phyloP scores from a whole-genome alignment of 2,329 filamentous ascomycete genomes.

The Sporothrix curviconia region DNA sequence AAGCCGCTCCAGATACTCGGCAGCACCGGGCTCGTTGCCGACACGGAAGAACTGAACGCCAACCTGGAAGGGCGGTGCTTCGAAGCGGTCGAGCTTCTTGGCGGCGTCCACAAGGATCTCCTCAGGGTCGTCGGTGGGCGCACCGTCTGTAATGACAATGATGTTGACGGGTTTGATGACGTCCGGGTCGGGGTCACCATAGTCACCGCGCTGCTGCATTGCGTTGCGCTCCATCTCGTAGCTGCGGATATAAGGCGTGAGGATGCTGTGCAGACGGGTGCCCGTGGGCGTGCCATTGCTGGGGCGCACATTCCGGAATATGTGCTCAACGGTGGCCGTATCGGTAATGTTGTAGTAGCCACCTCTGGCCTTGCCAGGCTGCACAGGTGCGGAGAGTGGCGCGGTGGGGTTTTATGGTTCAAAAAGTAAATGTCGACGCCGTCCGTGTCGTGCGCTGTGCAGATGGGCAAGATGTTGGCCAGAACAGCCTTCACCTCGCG shows the following conservation, averaged over 20 bases:
- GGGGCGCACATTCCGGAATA: constrained; percentile 66
- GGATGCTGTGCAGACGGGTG: constrained; percentile 60
- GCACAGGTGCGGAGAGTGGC: too few relatives aligned
- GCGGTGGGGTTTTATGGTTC: constrained; percentile 63
- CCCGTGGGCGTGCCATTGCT: constrained; percentile 68
- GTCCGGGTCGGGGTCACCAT: constrained; percentile 30
- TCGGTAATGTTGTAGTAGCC: constrained; percentile 61
- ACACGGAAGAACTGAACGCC: constrained; percentile 97
- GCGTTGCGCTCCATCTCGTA: constrained; percentile 33
- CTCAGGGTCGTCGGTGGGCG: constrained; percentile 72
- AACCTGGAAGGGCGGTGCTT: constrained; percentile 72
- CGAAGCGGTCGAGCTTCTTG: constrained; percentile 59
- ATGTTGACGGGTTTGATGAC: constrained; percentile 74
- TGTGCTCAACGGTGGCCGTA: constrained; percentile 50
- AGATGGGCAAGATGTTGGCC: constrained; percentile 70
- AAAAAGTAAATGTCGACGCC: constrained; percentile 91
- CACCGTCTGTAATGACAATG: constrained; percentile 89
- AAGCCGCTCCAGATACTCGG: constrained; percentile 58
- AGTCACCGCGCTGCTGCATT: constrained; percentile 24
- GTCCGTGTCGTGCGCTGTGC: constrained; percentile 70
- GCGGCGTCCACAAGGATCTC: constrained; percentile 61
- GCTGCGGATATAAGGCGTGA: constrained; percentile 61
- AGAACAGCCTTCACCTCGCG: constrained; percentile 65
- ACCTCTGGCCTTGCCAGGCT: constrained; percentile 33
- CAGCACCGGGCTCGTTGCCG: constrained; percentile 61